Evolutionary conservation across 768 basidiomycete genomes (phyloP).

Genomic region (Phaeolepiota aurea): DNA sequence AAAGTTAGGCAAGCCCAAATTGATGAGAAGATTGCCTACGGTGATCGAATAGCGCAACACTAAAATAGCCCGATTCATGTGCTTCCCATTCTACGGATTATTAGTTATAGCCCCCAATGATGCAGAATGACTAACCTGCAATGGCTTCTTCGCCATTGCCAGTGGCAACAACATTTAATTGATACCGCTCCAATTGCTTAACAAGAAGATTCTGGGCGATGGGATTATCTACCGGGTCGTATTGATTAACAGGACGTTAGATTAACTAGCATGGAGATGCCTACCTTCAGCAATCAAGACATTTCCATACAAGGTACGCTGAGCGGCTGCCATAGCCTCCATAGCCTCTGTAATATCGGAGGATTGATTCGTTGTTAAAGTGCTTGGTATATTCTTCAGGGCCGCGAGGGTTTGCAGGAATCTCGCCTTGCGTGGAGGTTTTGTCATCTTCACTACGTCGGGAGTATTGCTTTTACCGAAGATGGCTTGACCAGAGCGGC

Average conservation of each 20-base stretch:
- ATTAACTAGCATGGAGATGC: no score
- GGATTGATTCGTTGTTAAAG: conserved; percentile 26
- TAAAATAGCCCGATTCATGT: conserved; percentile 61
- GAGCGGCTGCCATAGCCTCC: conserved; percentile 37
- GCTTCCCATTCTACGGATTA: conserved; percentile 51
- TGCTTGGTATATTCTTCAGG: conserved; percentile 44
- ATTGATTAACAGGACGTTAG: no score
- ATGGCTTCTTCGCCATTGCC: conserved; percentile 65
- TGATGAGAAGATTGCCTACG: conserved; percentile 41
- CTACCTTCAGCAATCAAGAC: conserved; percentile 68
- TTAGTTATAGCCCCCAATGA: not conserved
- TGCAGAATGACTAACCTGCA: conserved; percentile 25
- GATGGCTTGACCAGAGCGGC: conserved; percentile 40
- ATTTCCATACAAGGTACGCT: conserved; percentile 54
- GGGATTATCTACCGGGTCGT: conserved; percentile 52
- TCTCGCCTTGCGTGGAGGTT: conserved; percentile 55
- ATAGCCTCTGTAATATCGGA: conserved; percentile 31
- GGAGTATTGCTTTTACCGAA: conserved; percentile 41
- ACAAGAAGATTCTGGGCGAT: conserved; percentile 61
- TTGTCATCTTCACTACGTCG: conserved; percentile 61
- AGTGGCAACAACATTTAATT: conserved; percentile 54
- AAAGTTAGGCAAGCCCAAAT: no score
- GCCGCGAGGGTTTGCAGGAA: conserved; percentile 55
- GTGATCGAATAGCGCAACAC: conserved; percentile 67
- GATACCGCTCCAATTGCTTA: conserved; percentile 56